These are phyloP conservation scores for Capronia americana DNA, from an alignment of 2,329 filamentous ascomycete genomes.

Conservation along the genomic window DNA sequence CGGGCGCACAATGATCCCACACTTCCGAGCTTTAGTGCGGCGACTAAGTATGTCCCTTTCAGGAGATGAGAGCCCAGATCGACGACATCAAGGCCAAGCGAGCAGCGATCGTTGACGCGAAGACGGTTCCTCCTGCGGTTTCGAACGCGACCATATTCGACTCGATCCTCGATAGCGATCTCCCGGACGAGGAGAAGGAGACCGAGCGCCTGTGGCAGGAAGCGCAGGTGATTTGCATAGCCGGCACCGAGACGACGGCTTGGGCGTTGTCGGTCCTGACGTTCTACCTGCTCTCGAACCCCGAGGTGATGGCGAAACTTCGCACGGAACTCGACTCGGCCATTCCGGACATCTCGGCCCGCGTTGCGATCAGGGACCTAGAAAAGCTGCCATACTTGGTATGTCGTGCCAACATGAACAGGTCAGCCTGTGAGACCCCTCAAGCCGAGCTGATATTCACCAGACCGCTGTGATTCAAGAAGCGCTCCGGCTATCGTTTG, in stretches of 20 bases:
- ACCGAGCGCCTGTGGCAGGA: conserved; percentile 43
- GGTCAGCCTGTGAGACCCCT: not conserved
- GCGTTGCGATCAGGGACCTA: conserved; percentile 2
- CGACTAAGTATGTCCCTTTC: not conserved
- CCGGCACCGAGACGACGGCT: conserved; percentile 45
- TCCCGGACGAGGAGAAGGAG: conserved; percentile 42
- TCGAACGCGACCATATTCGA: conserved; percentile 41
- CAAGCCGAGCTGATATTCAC: not conserved
- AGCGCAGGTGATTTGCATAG: conserved; percentile 43
- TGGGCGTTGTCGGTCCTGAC: conserved; percentile 21
- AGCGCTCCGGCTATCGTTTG: conserved; percentile 3
- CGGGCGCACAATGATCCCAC: too few species aligned
- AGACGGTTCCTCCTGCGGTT: not conserved
- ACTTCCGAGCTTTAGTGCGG: not conserved
- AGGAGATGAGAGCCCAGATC: conserved; percentile 21
- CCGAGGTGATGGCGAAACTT: conserved; percentile 18
- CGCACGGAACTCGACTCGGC: conserved; percentile 28
- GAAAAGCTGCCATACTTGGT: conserved; percentile 12
- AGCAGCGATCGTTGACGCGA: not conserved
- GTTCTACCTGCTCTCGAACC: conserved; percentile 20
- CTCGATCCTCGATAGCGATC: conserved; percentile 38
- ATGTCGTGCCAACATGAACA: not conserved
- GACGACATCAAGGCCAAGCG: conserved; percentile 13
- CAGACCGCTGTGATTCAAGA: conserved; percentile 14
- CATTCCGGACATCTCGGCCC: conserved; percentile 14